A percentile compares a stretch with the other conserved stretches of the same genome.
phyloP scores from a whole-genome alignment of 2,329 filamentous ascomycete species.

The Apiospora sp. region DNA sequence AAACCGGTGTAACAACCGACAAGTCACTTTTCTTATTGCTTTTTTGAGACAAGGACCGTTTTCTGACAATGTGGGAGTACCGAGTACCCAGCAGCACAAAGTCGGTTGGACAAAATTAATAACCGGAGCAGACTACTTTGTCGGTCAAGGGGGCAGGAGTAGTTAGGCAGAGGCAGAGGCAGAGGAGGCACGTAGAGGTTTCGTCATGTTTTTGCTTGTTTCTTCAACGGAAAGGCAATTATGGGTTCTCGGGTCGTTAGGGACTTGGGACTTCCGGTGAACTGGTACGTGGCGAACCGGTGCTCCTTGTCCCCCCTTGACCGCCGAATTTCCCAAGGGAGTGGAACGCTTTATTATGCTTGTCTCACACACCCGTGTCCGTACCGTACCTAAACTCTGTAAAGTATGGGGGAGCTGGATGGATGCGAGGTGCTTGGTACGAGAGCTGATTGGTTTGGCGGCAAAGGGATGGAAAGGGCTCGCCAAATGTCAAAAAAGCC shows the following conservation, averaged over 20 bases:
- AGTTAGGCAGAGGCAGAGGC: too few relatives aligned
- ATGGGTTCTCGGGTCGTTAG: background rate
- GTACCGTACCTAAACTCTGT: background rate
- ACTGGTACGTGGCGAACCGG: background rate
- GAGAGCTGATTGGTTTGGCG: background rate
- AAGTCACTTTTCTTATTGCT: background rate
- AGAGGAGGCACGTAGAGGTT: constrained; percentile 1
- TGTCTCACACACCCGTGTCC: background rate
- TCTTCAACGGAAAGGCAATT: constrained; percentile 9
- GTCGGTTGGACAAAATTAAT: background rate
- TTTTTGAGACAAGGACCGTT: constrained; percentile 8
- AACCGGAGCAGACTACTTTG: background rate
- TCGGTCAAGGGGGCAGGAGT: background rate
- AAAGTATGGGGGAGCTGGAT: background rate
- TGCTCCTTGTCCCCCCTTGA: background rate
- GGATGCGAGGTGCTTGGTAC: background rate
- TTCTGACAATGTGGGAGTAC: background rate
- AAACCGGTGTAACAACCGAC: background rate
- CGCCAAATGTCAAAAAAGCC: background rate
- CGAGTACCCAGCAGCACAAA: background rate
- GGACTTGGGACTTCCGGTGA: background rate
- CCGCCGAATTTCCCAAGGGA: constrained; percentile 12
- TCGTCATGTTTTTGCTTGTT: constrained; percentile 13
- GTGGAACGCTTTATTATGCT: constrained; percentile 18
- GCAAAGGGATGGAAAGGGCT: background rate